Evolutionary conservation across 208 protist species (phyloP), one percentile per base, ranked within the genome.

Genomic region (Trypanosoma melophagium): DNA sequence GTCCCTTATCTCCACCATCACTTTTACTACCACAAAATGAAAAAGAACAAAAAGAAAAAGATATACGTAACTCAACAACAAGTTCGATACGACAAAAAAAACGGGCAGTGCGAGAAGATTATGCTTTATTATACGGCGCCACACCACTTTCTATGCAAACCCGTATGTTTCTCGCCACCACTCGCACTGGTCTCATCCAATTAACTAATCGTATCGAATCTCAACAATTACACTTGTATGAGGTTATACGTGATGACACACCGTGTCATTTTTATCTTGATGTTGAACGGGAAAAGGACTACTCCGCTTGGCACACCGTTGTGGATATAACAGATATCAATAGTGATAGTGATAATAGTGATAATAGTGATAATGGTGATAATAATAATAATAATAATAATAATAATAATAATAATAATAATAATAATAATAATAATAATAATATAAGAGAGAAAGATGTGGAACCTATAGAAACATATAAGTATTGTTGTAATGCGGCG

Each of bases 191-290:
- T 0, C 4, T 93, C 0, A 45, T 24, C 21, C 44, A 49, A 3
- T 66, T 93, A 35, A 31, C 87, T 17, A 16, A 49, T 10, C 51
- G 44, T 14, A 78, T 95, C 42, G 72, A 79, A 19, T 51, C 84
- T 0, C 44, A 54, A 7, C 84, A 93, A 71, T 77, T 83, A 44
- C 90, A 95, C 63, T 59, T 96, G 28, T 96, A 96, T 74, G 90
- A 96, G 58, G 79, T 96, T 45, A 87, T 96, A 57, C 84, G 90
- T 24, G 90, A 86, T 45, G 69, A 67, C 3, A 24, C 55, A 5
- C 81, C 81, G 1, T 96, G 90, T 60, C 87, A 91, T 57, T 56
- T 93, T 19, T 96, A 91, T 68, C 78, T 96, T n/a, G 90, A 96
- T 66, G 86, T 96, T n/a, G 90, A 96, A 60, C 69, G 85, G 12